phyloP scores from a whole-genome alignment of 208 protist genomes.

The Crithidia thermophila region DNA sequence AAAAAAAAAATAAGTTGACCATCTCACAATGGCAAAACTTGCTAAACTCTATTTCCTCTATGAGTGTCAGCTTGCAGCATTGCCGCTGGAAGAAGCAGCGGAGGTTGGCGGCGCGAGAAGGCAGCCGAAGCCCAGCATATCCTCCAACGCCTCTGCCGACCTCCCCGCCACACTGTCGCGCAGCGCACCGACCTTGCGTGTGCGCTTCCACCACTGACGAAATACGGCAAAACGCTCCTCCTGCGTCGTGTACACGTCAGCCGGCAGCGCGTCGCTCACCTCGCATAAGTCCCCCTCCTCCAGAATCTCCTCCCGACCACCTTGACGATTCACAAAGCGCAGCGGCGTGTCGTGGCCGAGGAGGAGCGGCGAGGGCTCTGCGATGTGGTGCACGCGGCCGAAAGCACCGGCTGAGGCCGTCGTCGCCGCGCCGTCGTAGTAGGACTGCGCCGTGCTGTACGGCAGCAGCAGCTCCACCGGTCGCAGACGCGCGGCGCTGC shows the following conservation, averaged over 20 bases:
- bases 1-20: constrained; percentile 3
- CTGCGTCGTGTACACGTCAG: constrained; percentile 20
- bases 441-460: constrained; percentile 33
- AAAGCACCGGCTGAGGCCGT: background rate
- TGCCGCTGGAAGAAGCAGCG: background rate
- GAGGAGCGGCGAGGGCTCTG: constrained; percentile 7
- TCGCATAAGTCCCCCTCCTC: constrained; percentile 17
- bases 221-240: constrained; percentile 27
- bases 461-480: constrained; percentile 40
- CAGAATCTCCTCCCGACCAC: constrained; percentile 1
- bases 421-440: constrained; percentile 18
- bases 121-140: constrained; percentile 26
- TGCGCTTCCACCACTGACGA: constrained; percentile 29
- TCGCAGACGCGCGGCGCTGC: constrained; percentile 1
- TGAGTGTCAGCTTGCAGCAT: background rate
- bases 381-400: constrained; percentile 7
- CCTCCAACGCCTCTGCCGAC: constrained; percentile 26
- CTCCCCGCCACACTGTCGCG: constrained; percentile 28
- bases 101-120: constrained; percentile 13
- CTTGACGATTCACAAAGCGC: constrained; percentile 9
- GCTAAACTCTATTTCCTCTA: background rate
- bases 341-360: constrained; percentile 25
- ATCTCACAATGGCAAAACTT: background rate
- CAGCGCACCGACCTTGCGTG: constrained; percentile 29
- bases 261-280: constrained; percentile 3